Evolutionary conservation across 306 rosid genomes (phyloP), one percentile per base, ranked within the genome.

Genomic region (Quercus mongolica): DNA sequence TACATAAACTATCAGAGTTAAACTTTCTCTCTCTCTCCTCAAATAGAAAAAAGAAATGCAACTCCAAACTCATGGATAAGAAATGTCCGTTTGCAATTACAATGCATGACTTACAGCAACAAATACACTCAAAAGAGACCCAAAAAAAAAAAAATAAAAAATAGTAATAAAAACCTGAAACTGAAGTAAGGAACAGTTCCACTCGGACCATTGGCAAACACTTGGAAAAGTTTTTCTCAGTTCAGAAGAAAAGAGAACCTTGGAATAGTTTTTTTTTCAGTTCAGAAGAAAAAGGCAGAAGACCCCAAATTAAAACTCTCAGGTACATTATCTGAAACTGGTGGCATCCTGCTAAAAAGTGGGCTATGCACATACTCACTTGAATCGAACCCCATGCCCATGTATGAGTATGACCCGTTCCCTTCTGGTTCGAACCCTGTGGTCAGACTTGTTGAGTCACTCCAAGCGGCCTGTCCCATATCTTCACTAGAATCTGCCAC

Each of bases 241-340:
- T 46, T 46, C 12, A 46, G 41, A 35, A 35, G 2, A 35, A 35
- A 35, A 6, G 41, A 35, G 9, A 35, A 35, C 41, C 35, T 25
- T 12, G 54, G 54, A 49, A 13, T 3, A 49, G 54, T 49, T 13
- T 13, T 49, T 49, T 49, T 49, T 11, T 49, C 54, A 14, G 6
- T 31, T 77, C 78, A 41, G 75, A 72, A 82, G 84, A 85, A 85
- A 68, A 67, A 59, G 10, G 86, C 52, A 26, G 86, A 85, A 70
- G 49, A 49, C 2, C 86, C 89, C 55, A 82, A 58, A 30, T 73
- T 75, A 23, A 79, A 82, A 30, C 79, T 72, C 8, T 82, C 80
- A 13, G 79, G 33, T 3, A 20, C 72, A 69, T 80, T 85, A 51
- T 85, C 89, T 20, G 86, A 57, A 61, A 76, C 84, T 0, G 83